A percentile compares a stretch with the other conserved stretches of the same genome.
phyloP scores from a whole-genome alignment of 257 asterid species.

The Perilla frutescens region DNA sequence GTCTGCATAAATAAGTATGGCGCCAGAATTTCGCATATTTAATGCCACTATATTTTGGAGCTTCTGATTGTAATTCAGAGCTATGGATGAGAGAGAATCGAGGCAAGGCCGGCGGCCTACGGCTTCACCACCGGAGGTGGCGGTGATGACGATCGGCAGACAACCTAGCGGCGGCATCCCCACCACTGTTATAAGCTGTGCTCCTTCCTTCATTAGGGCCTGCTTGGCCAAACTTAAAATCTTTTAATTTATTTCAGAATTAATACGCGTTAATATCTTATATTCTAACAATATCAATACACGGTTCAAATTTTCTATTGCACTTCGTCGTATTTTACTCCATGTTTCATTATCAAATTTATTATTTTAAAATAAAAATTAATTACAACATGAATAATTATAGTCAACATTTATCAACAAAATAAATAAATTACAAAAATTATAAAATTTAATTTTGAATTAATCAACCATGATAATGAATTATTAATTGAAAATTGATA shows the following conservation, averaged over 20 bases:
- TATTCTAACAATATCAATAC: too few species aligned
- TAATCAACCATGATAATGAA: too few species aligned
- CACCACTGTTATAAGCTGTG: conserved; percentile 45
- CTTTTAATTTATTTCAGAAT: neutral
- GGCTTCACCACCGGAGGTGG: neutral
- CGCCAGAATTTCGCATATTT: conserved; percentile 2
- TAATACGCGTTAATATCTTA: too few species aligned
- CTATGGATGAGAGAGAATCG: conserved; percentile 36
- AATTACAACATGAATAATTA: too few species aligned
- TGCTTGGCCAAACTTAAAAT: neutral
- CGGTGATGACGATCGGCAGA: conserved; percentile 55
- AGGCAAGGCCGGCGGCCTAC: conserved; percentile 40
- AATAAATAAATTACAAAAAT: too few species aligned
- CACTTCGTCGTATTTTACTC: too few species aligned
- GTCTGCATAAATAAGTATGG: conserved; percentile 43
- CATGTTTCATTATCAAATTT: too few species aligned
- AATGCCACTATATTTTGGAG: conserved; percentile 39
- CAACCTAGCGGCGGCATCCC: conserved; percentile 76
- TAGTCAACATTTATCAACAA: too few species aligned
- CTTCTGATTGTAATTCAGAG: conserved; percentile 50
- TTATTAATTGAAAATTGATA: too few species aligned
- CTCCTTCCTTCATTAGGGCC: conserved; percentile 13
- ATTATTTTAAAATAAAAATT: too few species aligned
- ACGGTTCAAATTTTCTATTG: too few species aligned
- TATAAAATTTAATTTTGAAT: too few species aligned